Evolutionary conservation across 305 asterid species (phyloP), one percentile per base, ranked within the genome.

Genomic region (Stenogyne calaminthoides): DNA sequence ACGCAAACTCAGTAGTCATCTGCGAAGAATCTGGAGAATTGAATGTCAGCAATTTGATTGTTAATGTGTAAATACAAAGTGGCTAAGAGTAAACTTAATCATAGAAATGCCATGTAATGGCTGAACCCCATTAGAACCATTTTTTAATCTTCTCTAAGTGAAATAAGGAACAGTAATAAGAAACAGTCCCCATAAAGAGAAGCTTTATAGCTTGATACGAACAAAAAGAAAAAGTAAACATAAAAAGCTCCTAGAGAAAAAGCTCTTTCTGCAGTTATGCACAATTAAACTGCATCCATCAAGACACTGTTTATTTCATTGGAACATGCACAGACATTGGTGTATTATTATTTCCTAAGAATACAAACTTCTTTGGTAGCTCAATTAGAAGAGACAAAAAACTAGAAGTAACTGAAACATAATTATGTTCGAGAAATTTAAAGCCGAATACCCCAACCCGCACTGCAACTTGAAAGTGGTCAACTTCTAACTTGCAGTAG

Each of bases 1-100:
- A 75, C n/a, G 83, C 88, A 77, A 88, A 76, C 76, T 95, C 99
- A 3, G 83, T 19, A 10, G 91, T 81, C 88, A 88, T 80, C 84
- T 83, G 92, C 82, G 82, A 83, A 83, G 80, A 77, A 68, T 80
- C 84, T 75, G 84, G 77, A 71, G 72, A 78, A 70, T 55, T 11
- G 64, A 39, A 71, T 61, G 77, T 82, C 72, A 80, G 70, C 32
- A 59, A 72, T 64, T 58, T 16, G 52, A 59, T 66, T 36, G 65
- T 54, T 18, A 59, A 64, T 37, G 15, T 14, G 36, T 44, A 49
- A 39, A 55, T 59, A 46, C 47, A 42, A 71, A 62, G 34, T 32
- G 49, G 54, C 12, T 62, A 37, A 46, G 36, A 71, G 46, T 55
- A 54, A 67, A 55, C 10, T 36, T 69, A 49, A 40, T 42, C 66